Evolutionary conservation across 805 yeast genomes (phyloP).

Genomic region (Candida montana): DNA sequence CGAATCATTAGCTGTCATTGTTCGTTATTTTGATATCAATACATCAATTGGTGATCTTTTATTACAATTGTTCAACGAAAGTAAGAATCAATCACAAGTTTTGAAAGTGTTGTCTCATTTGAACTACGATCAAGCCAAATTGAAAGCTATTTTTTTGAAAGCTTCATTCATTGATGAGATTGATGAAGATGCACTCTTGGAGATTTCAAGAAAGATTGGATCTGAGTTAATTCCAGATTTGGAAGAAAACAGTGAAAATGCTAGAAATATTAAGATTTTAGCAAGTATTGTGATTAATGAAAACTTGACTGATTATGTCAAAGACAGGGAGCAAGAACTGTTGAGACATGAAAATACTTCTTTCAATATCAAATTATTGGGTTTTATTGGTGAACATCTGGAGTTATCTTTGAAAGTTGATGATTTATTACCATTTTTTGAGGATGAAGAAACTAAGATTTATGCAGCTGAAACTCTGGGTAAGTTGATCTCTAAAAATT

Average conservation of each 20-base stretch:
- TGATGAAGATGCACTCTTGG: constrained; percentile 23
- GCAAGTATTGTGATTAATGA: constrained; percentile 23
- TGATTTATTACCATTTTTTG: constrained; percentile 31
- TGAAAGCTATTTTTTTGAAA: constrained; percentile 17
- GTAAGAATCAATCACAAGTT: constrained; percentile 19
- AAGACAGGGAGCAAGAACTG: constrained; percentile 18
- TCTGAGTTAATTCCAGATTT: constrained; percentile 22
- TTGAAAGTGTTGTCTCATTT: constrained; percentile 20
- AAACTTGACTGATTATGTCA: constrained; percentile 18
- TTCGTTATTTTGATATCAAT: constrained; percentile 17
- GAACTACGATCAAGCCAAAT: constrained; percentile 13
- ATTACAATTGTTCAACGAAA: constrained; percentile 13
- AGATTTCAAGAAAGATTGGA: constrained; percentile 23
- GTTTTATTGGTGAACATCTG: constrained; percentile 39
- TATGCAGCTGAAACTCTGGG: constrained; percentile 54
- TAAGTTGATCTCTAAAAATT: constrained; percentile 37
- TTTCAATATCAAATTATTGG: constrained; percentile 42
- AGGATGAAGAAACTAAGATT: constrained; percentile 33
- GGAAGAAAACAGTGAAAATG: constrained; percentile 15
- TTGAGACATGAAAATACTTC: constrained; percentile 17
- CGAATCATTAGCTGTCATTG: constrained; percentile 20
- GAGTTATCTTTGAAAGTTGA: constrained; percentile 31
- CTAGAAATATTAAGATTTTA: constrained; percentile 21
- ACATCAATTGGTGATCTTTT: constrained; percentile 18
- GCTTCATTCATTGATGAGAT: constrained; percentile 22